These are phyloP conservation scores for Neurospora sp. DNA, from an alignment of 495 filamentous ascomycete species.

Conservation along the genomic window DNA sequence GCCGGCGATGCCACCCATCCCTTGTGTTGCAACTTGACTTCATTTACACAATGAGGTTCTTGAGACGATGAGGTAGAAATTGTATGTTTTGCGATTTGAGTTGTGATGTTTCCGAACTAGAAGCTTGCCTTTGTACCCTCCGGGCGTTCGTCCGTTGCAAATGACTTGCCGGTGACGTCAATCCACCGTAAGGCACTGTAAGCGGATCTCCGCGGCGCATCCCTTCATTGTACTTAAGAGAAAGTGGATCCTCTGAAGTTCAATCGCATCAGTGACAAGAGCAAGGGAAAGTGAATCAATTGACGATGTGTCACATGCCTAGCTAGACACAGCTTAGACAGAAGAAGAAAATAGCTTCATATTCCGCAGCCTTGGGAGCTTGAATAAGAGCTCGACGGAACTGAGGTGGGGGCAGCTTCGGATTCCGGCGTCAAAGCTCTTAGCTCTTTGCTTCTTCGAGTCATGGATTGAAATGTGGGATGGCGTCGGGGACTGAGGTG, in stretches of 20 bases:
- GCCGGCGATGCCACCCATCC: background rate
- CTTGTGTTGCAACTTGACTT: background rate
- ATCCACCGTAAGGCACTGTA: background rate
- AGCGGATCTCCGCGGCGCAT: background rate
- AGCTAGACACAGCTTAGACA: background rate
- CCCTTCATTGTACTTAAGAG: background rate
- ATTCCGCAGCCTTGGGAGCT: background rate
- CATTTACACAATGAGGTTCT: too few relatives aligned
- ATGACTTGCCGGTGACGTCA: background rate
- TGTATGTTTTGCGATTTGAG: too few relatives aligned
- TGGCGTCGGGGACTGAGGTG: background rate
- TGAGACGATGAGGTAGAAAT: background rate
- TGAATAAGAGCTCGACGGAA: background rate
- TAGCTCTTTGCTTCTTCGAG: background rate
- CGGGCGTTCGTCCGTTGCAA: background rate
- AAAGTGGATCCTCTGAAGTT: background rate
- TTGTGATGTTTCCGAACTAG: too few relatives aligned
- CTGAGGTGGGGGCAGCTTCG: background rate
- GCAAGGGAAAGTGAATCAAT: background rate
- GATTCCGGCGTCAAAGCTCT: background rate
- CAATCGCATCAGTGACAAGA: background rate
- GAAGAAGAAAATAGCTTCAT: background rate
- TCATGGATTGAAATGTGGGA: background rate
- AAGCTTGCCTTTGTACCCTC: too few relatives aligned
- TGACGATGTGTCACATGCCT: too few relatives aligned